These are phyloP conservation scores for Phytophthora foliorum DNA, from an alignment of 352 stramenopile species.

Conservation along the genomic window DNA sequence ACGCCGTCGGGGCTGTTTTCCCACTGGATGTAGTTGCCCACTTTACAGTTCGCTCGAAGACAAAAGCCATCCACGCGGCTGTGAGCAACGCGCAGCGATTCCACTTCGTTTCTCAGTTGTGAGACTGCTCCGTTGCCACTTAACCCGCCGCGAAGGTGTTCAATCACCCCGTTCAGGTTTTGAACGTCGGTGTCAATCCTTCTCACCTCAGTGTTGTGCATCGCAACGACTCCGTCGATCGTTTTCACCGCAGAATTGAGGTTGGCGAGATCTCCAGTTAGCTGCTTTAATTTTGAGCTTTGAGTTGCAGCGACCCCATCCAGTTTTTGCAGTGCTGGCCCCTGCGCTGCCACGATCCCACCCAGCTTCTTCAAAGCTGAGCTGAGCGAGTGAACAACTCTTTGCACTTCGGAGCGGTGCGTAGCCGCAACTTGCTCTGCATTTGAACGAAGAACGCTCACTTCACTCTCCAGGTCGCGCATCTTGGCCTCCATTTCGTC, in stretches of 20 bases:
- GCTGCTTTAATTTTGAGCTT: neutral
- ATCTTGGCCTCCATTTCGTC: constrained; percentile 23
- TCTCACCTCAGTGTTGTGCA: neutral
- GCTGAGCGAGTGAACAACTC: neutral
- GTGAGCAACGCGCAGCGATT: neutral
- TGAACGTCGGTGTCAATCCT: neutral
- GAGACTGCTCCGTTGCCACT: neutral
- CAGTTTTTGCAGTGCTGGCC: neutral
- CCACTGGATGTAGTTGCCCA: neutral
- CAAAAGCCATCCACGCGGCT: neutral
- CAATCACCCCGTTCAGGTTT: neutral
- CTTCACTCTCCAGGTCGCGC: constrained; percentile 17
- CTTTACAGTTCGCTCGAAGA: neutral
- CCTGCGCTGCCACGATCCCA: neutral
- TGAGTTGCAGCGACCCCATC: neutral
- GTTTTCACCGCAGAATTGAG: neutral
- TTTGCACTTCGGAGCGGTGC: neutral
- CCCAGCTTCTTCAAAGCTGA: neutral
- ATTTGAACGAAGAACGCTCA: neutral
- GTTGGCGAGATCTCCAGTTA: neutral
- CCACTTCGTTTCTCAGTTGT: neutral
- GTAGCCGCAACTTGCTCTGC: neutral
- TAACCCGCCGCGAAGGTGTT: neutral
- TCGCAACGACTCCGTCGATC: neutral
- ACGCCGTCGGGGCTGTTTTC: neutral